Base-by-base conservation (phyloP, 73 alveolate genomes). In the Paramecium primaurelia region DNA sequence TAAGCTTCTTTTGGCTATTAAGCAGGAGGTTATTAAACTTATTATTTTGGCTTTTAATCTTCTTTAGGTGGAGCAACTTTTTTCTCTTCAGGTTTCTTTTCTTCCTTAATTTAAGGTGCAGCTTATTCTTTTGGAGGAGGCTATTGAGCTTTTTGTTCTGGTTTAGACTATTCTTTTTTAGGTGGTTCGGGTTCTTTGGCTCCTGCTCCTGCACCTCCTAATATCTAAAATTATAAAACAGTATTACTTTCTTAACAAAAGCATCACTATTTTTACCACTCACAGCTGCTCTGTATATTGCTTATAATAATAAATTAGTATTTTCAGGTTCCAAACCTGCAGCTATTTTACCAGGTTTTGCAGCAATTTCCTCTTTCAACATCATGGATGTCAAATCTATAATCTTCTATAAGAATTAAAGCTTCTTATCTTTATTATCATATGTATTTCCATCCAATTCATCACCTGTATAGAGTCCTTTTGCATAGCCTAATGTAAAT, bases 241-340 rank as follows among this genome's bases (percentile, higher is more conserved):
- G 11, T 54, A 54, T 16, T 54, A 59, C 77, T 44, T 86, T 58
- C 36, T 92, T 92, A 16, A 86, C 95, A 37, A 88, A 51, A 51
- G 92, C 58, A 34, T 83, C 93, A 26, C 93, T 83, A 69, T 86
- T 85, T 34, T 92, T 71, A 32, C 91, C 97, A 86, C 93, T 93
- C 10, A 95, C 93, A 36, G 97, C 97, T 14, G 97, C 97, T 93
- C 92, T 88, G 77, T 92, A 95, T 58, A 96, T 88, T 77, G 87
- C 84, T 89, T 95, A 95, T 59, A 96, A 93, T 69, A 92, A 93
- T 71, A 92, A 45, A 90, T 96, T 96, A 10, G 99, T 98, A 75
- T 95, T 93, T 47, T 98, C 99, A 40, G 99, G 98, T 87, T 98
- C 99, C 73, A 94, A 97, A 9, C 99, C 99, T 71, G 98, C 98